phyloP scores from a whole-genome alignment of 2,329 filamentous ascomycete genomes.

The Tolypocladium tundrense region DNA sequence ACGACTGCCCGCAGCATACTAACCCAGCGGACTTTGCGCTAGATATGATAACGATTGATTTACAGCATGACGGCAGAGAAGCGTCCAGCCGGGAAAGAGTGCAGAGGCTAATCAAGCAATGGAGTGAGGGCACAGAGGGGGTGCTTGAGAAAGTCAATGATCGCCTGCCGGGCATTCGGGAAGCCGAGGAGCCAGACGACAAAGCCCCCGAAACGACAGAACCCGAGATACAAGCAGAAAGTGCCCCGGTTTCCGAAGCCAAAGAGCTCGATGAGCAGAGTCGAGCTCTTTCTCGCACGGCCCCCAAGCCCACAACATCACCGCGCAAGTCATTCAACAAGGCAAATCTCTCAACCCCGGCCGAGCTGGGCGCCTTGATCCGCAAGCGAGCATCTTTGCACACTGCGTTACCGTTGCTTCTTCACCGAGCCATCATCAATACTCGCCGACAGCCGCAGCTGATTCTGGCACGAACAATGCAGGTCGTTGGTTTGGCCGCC shows the following conservation, averaged over 20 bases:
- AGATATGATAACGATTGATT: conserved; percentile 65
- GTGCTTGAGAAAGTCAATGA: conserved; percentile 2
- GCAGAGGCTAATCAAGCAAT: conserved; percentile 47
- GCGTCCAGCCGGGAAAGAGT: conserved; percentile 53
- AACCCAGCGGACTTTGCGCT: conserved; percentile 73
- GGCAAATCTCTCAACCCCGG: conserved; percentile 49
- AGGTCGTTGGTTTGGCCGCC: conserved; percentile 53
- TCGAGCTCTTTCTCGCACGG: neutral
- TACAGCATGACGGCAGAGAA: conserved; percentile 56
- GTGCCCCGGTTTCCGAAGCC: neutral
- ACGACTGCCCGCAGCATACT: conserved; percentile 56
- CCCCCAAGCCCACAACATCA: conserved; percentile 1
- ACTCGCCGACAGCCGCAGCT: conserved; percentile 55
- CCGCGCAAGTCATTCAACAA: conserved; percentile 33
- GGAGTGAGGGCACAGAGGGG: conserved; percentile 26
- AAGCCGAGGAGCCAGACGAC: conserved; percentile 15
- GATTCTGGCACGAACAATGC: conserved; percentile 54
- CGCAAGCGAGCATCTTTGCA: conserved; percentile 52
- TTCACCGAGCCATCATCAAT: conserved; percentile 60
- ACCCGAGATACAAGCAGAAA: conserved; percentile 1
- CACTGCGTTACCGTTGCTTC: conserved; percentile 55
- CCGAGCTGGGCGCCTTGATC: conserved; percentile 59
- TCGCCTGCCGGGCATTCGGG: conserved; percentile 17
- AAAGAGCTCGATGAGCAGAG: neutral
- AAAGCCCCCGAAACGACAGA: conserved; percentile 5